Percentiles rank a stretch among this genome's conserved stretches.
Conservation (phyloP, 352 stramenopile genomes). For the Phytopythium ostracodes region DNA sequence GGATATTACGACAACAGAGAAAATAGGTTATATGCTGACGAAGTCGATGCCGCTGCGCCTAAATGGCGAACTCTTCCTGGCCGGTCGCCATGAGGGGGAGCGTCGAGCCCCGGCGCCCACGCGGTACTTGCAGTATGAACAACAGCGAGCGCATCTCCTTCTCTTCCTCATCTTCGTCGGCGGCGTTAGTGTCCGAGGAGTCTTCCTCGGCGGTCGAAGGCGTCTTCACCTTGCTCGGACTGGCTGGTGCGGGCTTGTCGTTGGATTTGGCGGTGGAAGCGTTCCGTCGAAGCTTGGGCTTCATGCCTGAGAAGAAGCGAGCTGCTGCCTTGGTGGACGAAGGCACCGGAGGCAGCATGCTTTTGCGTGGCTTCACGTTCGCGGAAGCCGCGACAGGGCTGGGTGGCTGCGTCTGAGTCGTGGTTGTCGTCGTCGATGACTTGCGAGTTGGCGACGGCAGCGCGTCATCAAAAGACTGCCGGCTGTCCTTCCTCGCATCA, state of each 20-base stretch:
- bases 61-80: conserved; percentile 10
- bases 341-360: conserved; percentile 12
- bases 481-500: not conserved
- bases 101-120: conserved; percentile 40
- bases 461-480: not conserved
- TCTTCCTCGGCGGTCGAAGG: conserved; percentile 14
- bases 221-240: conserved; percentile 16
- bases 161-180: conserved; percentile 33
- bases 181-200: conserved; percentile 32
- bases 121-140: conserved; percentile 60
- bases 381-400: not conserved
- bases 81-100: conserved; percentile 61
- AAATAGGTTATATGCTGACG: conserved; percentile 10
- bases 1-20: conserved; percentile 21
- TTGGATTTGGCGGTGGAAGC: conserved; percentile 14
- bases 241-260: conserved; percentile 7
- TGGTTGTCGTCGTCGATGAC: not conserved
- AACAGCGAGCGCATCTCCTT: conserved; percentile 58
- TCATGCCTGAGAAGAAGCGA: conserved; percentile 61
- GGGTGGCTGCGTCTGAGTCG: conserved; percentile 3
- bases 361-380: not conserved
- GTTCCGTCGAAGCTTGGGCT: conserved; percentile 29
- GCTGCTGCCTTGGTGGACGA: conserved; percentile 34
- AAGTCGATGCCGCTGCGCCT: not conserved
- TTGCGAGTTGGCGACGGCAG: not conserved